phyloP scores from a whole-genome alignment of 2,329 filamentous ascomycete genomes.

The Pyricularia pennisetigena region DNA sequence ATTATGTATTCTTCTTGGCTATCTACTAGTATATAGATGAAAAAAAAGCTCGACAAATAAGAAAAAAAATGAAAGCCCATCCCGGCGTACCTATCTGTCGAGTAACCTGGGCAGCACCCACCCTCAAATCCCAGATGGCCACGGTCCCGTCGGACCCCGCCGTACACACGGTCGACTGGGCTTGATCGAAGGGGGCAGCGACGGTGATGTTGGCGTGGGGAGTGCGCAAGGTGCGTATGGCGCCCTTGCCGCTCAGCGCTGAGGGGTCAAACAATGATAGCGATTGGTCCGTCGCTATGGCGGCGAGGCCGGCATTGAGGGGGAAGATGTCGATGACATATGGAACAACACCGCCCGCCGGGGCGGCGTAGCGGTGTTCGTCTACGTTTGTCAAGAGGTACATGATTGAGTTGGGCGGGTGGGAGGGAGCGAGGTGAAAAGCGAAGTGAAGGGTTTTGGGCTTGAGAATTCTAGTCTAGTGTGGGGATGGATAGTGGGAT shows the following conservation, averaged over 20 bases:
- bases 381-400: conserved; percentile 29
- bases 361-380: conserved; percentile 25
- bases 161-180: conserved; percentile 50
- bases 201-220: conserved; percentile 55
- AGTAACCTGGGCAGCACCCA: conserved; percentile 25
- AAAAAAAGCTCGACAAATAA: conserved; percentile 8
- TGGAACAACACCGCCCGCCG: conserved; percentile 23
- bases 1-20: conserved; percentile 4
- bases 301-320: conserved; percentile 41
- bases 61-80: neutral
- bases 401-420: conserved; percentile 19
- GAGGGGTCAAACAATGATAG: conserved; percentile 54
- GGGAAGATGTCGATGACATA: conserved; percentile 51
- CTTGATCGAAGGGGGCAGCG: conserved; percentile 43
- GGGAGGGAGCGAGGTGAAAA: neutral
- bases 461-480: neutral
- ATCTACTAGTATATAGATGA: conserved; percentile 1
- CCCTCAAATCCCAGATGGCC: conserved; percentile 54
- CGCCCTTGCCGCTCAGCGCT: conserved; percentile 37
- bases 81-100: conserved; percentile 29
- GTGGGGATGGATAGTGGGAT: neutral
- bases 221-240: conserved; percentile 35
- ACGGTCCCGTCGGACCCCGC: conserved; percentile 63
- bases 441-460: neutral
- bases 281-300: conserved; percentile 62